Percentiles rank a stretch among this genome's conserved stretches.
phyloP scores from a whole-genome alignment of 148 eudicot species.

The Rhododendron ferrugineum region DNA sequence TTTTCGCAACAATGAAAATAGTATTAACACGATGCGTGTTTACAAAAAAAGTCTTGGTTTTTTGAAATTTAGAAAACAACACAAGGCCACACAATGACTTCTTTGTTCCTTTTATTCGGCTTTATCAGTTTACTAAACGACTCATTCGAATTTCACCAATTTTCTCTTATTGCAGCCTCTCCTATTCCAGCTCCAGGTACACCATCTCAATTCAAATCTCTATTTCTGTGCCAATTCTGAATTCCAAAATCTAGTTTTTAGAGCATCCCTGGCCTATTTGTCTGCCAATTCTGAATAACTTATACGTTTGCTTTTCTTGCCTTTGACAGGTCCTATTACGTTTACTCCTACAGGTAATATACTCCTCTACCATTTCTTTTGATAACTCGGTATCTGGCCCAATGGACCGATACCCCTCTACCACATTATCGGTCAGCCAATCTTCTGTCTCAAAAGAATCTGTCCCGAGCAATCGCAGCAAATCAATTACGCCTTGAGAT shows the following conservation, averaged over 20 bases:
- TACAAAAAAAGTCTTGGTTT: background rate
- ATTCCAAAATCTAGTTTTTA: background rate
- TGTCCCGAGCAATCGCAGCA: background rate
- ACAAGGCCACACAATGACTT: background rate
- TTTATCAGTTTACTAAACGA: background rate
- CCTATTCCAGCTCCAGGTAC: constrained; percentile 87
- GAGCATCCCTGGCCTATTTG: background rate
- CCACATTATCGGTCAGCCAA: background rate
- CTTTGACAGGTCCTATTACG: constrained; percentile 41
- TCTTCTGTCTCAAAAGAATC: background rate
- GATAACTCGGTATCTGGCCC: background rate
- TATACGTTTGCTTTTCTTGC: background rate
- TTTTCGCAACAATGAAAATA: background rate
- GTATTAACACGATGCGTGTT: background rate
- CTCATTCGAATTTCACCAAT: background rate
- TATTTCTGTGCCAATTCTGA: background rate
- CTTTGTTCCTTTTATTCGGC: background rate
- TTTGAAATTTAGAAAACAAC: too few species aligned
- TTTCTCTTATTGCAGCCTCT: constrained; percentile 40
- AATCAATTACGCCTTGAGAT: background rate
- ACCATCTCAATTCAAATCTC: background rate
- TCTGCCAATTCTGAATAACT: background rate
- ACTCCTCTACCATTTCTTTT: background rate
- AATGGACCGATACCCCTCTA: background rate
- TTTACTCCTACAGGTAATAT: constrained; percentile 32